A percentile compares a stretch with the other conserved stretches of the same genome.
phyloP scores from a whole-genome alignment of 2,329 filamentous ascomycete species.

The Pseudocercospora musae region DNA sequence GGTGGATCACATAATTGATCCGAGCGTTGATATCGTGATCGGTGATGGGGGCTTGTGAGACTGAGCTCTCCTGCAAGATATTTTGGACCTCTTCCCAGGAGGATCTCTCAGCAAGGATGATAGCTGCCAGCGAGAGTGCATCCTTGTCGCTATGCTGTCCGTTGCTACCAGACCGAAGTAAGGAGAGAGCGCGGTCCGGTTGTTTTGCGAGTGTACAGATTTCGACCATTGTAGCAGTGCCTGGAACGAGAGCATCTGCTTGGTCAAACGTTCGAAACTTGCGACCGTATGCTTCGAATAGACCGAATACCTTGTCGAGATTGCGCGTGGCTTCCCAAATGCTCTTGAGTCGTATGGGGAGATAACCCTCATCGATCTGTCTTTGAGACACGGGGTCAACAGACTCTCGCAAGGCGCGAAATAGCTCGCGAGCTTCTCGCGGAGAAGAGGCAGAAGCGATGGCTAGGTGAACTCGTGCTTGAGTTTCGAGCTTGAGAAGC shows the following conservation, averaged over 20 bases:
- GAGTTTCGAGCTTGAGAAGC: not conserved
- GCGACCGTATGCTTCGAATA: not conserved
- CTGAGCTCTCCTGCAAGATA: not conserved
- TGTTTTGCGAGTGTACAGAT: conserved; percentile 12
- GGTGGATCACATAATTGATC: conserved; percentile 23
- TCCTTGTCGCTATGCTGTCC: not conserved
- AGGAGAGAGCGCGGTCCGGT: conserved; percentile 8
- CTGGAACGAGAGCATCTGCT: not conserved
- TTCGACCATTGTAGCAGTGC: conserved; percentile 12
- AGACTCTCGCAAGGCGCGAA: not conserved
- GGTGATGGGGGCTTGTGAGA: not conserved
- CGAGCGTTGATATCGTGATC: conserved; percentile 1
- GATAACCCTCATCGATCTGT: not conserved
- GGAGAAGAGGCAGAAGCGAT: not conserved
- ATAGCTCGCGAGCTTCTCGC: not conserved
- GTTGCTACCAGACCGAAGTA: not conserved
- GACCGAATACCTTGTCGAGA: not conserved
- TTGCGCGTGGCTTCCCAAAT: not conserved
- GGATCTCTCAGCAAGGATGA: conserved; percentile 10
- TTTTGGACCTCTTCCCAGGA: conserved; percentile 11
- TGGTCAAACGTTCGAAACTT: not conserved
- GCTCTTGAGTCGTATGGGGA: not conserved
- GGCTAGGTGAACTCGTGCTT: not conserved
- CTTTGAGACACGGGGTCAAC: not conserved
- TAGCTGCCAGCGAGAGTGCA: conserved; percentile 12